These are phyloP conservation scores for Funneliformis geosporum DNA, from an alignment of 192 early-diverging fungal genomes.

Conservation along the genomic window DNA sequence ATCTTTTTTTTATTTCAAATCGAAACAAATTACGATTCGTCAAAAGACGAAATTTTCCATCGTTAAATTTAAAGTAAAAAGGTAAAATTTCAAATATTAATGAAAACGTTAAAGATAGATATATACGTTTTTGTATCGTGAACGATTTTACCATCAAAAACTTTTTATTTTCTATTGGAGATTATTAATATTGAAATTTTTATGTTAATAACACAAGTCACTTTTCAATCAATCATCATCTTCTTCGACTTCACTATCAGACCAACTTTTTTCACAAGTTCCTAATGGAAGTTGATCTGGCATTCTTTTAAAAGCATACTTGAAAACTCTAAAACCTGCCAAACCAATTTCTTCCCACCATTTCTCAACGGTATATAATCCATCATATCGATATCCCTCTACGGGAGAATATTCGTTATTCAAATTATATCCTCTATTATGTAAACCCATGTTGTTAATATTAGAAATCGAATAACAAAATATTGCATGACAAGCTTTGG, in stretches of 20 bases:
- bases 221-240: background rate
- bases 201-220: background rate
- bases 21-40: no score
- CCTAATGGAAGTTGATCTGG: conserved; percentile 1
- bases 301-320: conserved; percentile 18
- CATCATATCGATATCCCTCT: conserved; percentile 27
- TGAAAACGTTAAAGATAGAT: no score
- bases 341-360: conserved; percentile 22
- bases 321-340: background rate
- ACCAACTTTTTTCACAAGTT: conserved; percentile 10
- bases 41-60: no score
- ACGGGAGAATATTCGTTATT: background rate
- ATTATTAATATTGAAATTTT: background rate
- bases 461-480: no score
- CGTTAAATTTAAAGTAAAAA: no score
- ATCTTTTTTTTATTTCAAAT: no score
- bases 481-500: background rate
- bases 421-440: conserved; percentile 5
- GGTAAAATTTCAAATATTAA: no score
- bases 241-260: conserved; percentile 12
- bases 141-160: no score
- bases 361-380: conserved; percentile 19
- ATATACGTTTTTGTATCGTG: no score
- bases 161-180: background rate
- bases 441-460: background rate